These are phyloP conservation scores for Fusarium concolor DNA, from an alignment of 2,329 filamentous ascomycete genomes.

Conservation along the genomic window DNA sequence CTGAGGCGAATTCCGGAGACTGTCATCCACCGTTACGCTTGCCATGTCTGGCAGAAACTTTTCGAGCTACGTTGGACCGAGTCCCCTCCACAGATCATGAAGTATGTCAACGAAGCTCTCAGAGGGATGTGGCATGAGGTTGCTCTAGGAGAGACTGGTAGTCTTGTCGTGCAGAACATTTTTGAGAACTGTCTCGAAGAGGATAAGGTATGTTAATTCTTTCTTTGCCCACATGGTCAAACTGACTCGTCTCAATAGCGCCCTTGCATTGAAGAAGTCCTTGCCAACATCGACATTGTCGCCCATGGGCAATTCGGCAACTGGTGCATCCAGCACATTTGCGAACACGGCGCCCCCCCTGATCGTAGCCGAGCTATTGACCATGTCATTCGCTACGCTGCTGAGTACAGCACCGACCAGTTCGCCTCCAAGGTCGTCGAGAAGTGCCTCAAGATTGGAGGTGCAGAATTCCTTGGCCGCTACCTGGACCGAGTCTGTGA, in stretches of 20 bases:
- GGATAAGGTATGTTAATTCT: conserved; percentile 79
- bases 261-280: conserved; percentile 95
- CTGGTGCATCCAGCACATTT: conserved; percentile 99
- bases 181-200: conserved; percentile 99
- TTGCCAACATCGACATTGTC: conserved; percentile 94
- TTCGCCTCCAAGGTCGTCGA: conserved; percentile 99
- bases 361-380: conserved; percentile 95
- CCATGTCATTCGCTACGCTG: conserved; percentile 91
- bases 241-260: conserved; percentile 67
- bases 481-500: conserved; percentile 96
- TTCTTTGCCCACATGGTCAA: neutral
- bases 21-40: conserved; percentile 97
- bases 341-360: conserved; percentile 90
- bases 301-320: conserved; percentile 98
- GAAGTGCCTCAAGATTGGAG: conserved; percentile 98
- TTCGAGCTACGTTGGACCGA: conserved; percentile 97
- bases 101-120: conserved; percentile 94
- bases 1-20: conserved; percentile 96
- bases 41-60: conserved; percentile 99
- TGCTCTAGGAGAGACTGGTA: conserved; percentile 95
- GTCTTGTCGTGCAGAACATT: conserved; percentile 98
- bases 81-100: conserved; percentile 97
- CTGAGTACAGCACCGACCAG: conserved; percentile 98
- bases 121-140: conserved; percentile 99
- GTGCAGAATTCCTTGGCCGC: conserved; percentile 86